Base-by-base conservation (phyloP, 2,329 filamentous ascomycete species). In the Aureobasidium sp. region DNA sequence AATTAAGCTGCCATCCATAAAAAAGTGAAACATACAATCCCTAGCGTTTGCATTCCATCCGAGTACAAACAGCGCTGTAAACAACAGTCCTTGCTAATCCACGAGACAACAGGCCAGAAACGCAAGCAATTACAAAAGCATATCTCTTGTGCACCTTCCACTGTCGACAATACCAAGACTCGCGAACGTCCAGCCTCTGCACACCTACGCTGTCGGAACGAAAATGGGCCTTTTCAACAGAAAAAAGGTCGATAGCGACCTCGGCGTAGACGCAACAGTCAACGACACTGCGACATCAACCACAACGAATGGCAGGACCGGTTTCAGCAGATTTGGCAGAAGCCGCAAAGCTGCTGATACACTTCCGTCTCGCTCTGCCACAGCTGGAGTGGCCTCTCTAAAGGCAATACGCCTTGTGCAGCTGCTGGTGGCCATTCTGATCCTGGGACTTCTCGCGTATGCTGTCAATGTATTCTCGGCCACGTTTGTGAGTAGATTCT, bases 381-480 rank as follows among this genome's bases (percentile, higher is more conserved):
- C 45, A 1, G 12, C 33, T 35, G 24, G 40, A 53, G 4, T 2
- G 22, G 15, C 2, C 8, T 5, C 15, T 24, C 17, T 29, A 5
- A 37, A 27, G 7, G 24, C n/a, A n/a, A 48, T 49, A 11, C 48
- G 45, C 14, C 7, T 49, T 14, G 40, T 48, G 22, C 59, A 53
- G 19, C n/a, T 47, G 9, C 9, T 50, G 17, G 5, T 62, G 17
- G 60, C 50, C 3, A 22, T 62, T 7, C 2, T 62, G 15, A 49
- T 62, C 7, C 24, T 57, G 2, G 60, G 50, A n/a, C 60, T 62
- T 19, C 33, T 57, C 3, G 31, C 29, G 6, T 56, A 62, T 31
- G 60, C 60, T 2, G 5, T 54, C 17, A 31, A 57, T 17, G 15
- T 62, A 1, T 62, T 40, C 35, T 15, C 15, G 1, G 14, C 53